A percentile compares a stretch with the other conserved stretches of the same genome.
phyloP scores from a whole-genome alignment of 176 grass and related monocot species.

The Olyra latifolia region DNA sequence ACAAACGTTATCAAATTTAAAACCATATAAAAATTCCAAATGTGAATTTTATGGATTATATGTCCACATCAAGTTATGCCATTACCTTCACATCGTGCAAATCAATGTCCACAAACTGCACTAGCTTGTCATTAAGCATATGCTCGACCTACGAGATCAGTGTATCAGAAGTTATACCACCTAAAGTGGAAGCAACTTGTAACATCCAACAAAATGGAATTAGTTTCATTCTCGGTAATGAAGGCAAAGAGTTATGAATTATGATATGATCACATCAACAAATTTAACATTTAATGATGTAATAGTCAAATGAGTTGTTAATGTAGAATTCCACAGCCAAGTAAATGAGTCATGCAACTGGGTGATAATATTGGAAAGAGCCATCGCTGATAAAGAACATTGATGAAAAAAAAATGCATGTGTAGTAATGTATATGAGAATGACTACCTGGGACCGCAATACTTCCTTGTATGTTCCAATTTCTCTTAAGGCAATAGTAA shows the following conservation, averaged over 20 bases:
- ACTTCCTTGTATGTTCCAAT: constrained; percentile 99
- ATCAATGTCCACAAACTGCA: constrained; percentile 97
- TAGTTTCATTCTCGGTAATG: neutral
- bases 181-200: constrained; percentile 14
- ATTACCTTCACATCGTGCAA: constrained; percentile 92
- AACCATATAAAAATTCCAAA: constrained; percentile 24
- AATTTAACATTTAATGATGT: neutral
- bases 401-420: neutral
- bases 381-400: neutral
- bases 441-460: constrained; percentile 86
- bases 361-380: neutral
- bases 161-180: constrained; percentile 29
- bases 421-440: neutral
- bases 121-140: constrained; percentile 94
- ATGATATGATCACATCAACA: neutral
- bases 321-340: neutral
- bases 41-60: constrained; percentile 17
- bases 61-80: neutral
- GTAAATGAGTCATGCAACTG: neutral
- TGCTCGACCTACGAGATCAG: constrained; percentile 74
- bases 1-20: constrained; percentile 33
- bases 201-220: constrained; percentile 3
- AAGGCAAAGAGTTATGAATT: neutral
- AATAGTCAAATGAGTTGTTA: neutral
- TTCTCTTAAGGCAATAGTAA: constrained; percentile 99